These are phyloP conservation scores for Fusarium tjaetaba DNA, from an alignment of 2,329 filamentous ascomycete species.

Conservation along the genomic window DNA sequence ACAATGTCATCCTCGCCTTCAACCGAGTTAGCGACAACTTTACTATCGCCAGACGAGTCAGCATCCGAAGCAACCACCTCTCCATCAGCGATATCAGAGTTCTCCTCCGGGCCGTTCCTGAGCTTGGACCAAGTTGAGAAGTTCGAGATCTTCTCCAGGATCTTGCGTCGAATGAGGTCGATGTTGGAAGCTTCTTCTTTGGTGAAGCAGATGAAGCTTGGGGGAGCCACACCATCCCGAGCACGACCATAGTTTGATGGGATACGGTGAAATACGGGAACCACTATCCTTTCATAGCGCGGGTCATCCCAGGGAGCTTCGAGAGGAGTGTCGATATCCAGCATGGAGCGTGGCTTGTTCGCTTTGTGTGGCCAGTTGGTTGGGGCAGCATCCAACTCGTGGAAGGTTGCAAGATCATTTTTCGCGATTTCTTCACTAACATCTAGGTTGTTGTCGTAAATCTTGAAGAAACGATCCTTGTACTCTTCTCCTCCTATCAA, in stretches of 20 bases:
- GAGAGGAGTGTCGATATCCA: slow-evolving; percentile 56
- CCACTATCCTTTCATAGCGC: slow-evolving; percentile 71
- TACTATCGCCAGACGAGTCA: slow-evolving; percentile 74
- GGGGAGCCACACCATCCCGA: slow-evolving; percentile 53
- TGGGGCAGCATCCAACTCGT: slow-evolving; percentile 81
- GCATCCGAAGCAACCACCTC: slow-evolving; percentile 75
- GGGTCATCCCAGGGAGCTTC: slow-evolving; percentile 66
- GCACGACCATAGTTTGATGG: slow-evolving; percentile 45
- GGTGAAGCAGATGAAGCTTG: slow-evolving; percentile 79
- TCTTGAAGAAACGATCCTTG: slow-evolving; percentile 84
- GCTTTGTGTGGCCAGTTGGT: slow-evolving; percentile 77
- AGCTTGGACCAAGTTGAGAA: slow-evolving; percentile 78
- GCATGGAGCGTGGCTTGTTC: slow-evolving; percentile 61
- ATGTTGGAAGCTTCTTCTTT: slow-evolving; percentile 74
- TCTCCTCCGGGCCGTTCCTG: slow-evolving; percentile 58
- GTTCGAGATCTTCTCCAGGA: slow-evolving; percentile 78
- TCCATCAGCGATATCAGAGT: slow-evolving; percentile 67
- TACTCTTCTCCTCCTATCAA: slow-evolving; percentile 88
- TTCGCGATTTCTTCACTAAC: slow-evolving; percentile 77
- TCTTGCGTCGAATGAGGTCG: slow-evolving; percentile 80
- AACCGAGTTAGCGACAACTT: slow-evolving; percentile 80
- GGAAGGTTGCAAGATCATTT: slow-evolving; percentile 74
- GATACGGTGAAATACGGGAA: slow-evolving; percentile 75
- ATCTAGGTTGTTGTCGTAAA: slow-evolving; percentile 74
- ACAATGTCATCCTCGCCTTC: slow-evolving; percentile 92